Conservation (phyloP, 2,329 filamentous ascomycete genomes). For the Fusarium xyrophilum region DNA sequence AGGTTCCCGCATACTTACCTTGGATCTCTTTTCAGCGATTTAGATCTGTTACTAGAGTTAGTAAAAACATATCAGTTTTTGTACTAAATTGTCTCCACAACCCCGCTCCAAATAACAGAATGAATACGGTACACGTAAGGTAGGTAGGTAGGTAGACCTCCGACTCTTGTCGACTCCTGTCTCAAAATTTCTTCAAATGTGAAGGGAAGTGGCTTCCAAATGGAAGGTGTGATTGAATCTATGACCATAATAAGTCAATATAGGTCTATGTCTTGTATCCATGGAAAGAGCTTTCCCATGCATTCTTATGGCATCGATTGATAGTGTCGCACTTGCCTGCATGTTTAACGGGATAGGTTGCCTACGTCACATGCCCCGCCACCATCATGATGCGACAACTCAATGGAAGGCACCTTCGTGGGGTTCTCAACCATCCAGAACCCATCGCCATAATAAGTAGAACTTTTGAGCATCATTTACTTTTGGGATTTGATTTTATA, state of each 20-base stretch:
- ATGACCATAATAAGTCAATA: not conserved
- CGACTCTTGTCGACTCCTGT: not conserved
- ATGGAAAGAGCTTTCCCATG: not conserved
- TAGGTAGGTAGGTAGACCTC: not conserved
- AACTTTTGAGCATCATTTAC: not conserved
- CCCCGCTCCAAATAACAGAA: too few relatives aligned
- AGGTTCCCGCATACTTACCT: not conserved
- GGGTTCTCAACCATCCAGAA: constrained; percentile 1
- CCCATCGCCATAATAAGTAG: not conserved
- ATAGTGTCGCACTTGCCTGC: not conserved
- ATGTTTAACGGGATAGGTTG: not conserved
- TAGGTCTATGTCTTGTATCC: not conserved
- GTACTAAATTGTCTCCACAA: too few relatives aligned
- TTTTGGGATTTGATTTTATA: not conserved
- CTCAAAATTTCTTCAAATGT: not conserved
- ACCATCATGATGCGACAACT: constrained; percentile 7
- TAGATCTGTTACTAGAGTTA: too few relatives aligned
- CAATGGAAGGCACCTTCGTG: not conserved
- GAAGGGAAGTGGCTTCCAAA: not conserved
- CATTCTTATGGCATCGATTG: not conserved
- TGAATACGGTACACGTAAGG: too few relatives aligned
- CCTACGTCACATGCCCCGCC: constrained; percentile 33
- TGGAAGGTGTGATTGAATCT: not conserved
- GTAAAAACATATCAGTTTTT: too few relatives aligned
- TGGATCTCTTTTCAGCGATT: too few relatives aligned